Conservation (phyloP, 306 rosid genomes). For the Castanea crenata region DNA sequence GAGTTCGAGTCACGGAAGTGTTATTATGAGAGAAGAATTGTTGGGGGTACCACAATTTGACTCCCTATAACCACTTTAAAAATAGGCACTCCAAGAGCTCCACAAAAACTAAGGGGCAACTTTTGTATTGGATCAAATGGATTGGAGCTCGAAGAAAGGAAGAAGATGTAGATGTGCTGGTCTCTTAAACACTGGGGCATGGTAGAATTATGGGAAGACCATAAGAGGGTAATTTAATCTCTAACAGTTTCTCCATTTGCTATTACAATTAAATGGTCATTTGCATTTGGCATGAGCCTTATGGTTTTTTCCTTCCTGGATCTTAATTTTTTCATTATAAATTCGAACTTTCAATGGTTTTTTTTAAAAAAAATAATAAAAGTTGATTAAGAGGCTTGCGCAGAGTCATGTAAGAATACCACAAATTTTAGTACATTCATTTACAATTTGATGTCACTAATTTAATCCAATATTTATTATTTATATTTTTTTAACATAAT, state of each 20-base stretch:
- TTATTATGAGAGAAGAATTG: too few relatives aligned
- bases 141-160: conserved; percentile 70
- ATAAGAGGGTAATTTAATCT: conserved; percentile 56
- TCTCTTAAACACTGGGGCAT: conserved; percentile 79
- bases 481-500: too few relatives aligned
- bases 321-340: too few relatives aligned
- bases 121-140: conserved; percentile 73
- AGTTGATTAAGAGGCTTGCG: neutral
- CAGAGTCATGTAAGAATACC: too few relatives aligned
- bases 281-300: neutral
- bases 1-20: too few relatives aligned
- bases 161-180: conserved; percentile 62
- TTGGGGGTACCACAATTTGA: too few relatives aligned
- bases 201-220: conserved; percentile 88
- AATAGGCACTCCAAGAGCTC: conserved; percentile 23
- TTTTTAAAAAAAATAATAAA: neutral
- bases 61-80: too few relatives aligned
- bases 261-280: neutral
- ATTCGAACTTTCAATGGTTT: too few relatives aligned
- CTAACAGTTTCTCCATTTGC: neutral
- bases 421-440: too few relatives aligned
- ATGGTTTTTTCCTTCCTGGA: too few relatives aligned
- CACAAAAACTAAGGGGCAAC: conserved; percentile 43
- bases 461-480: too few relatives aligned
- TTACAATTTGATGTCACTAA: too few relatives aligned